Conservation (phyloP, 2,329 filamentous ascomycete genomes). For the Shiraia bambusicola region DNA sequence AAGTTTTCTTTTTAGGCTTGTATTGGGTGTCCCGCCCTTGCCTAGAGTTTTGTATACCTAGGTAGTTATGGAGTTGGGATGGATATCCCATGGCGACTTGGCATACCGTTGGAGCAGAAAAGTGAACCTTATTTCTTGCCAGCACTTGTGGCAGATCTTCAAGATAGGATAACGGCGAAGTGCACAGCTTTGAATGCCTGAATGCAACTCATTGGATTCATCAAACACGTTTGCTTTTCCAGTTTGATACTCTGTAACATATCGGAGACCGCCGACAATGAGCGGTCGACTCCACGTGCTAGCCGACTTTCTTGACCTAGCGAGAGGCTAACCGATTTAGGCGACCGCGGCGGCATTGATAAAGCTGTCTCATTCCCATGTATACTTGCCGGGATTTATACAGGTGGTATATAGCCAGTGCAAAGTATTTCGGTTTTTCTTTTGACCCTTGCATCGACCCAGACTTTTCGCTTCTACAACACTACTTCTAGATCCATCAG, state of each 20-base stretch:
- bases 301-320: slow-evolving; percentile 11
- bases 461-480: not conserved
- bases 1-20: not conserved
- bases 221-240: slow-evolving; percentile 8
- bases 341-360: slow-evolving; percentile 11
- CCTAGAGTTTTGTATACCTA: slow-evolving; percentile 16
- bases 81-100: slow-evolving; percentile 5
- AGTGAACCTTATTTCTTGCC: not conserved
- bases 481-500: not conserved
- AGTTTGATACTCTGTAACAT: slow-evolving; percentile 2
- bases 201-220: not conserved
- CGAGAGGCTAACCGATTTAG: slow-evolving; percentile 16
- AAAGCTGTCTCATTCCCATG: slow-evolving; percentile 12
- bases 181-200: slow-evolving; percentile 3
- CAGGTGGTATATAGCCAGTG: no score
- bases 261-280: slow-evolving; percentile 21
- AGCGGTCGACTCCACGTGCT: slow-evolving; percentile 20
- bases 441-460: not conserved
- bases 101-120: slow-evolving; percentile 1
- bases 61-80: slow-evolving; percentile 5
- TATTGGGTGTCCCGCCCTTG: not conserved
- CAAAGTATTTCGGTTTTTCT: no score
- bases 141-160: not conserved
- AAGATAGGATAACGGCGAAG: slow-evolving; percentile 15
- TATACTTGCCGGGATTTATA: not conserved